phyloP scores from a whole-genome alignment of 2,329 filamentous ascomycete species.

The Beauveria medogensis region DNA sequence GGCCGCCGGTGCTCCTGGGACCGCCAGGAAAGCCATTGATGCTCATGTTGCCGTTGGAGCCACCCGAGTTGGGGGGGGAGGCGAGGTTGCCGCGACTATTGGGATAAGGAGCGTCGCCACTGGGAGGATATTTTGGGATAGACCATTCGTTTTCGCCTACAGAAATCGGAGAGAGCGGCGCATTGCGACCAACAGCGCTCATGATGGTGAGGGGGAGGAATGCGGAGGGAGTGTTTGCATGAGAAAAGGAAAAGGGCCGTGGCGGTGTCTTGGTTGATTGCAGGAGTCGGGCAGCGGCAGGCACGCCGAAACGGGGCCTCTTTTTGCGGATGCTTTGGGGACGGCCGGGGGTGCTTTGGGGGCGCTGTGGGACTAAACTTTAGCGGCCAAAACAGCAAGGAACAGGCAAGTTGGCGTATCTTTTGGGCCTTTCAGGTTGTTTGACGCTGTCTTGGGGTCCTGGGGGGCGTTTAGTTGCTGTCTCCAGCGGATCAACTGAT shows the following conservation, averaged over 20 bases:
- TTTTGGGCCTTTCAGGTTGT: neutral
- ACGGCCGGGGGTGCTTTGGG: neutral
- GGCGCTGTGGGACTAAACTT: neutral
- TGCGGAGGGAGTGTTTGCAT: constrained; percentile 19
- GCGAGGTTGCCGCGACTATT: constrained; percentile 52
- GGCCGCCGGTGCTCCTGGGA: constrained; percentile 50
- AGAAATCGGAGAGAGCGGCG: constrained; percentile 74
- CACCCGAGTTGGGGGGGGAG: constrained; percentile 63
- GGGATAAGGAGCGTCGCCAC: constrained; percentile 45
- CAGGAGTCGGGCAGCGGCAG: constrained; percentile 10
- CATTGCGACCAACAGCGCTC: constrained; percentile 55
- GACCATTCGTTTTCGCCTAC: constrained; percentile 80
- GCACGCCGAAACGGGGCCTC: neutral
- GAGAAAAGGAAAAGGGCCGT: constrained; percentile 1
- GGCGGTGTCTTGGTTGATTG: constrained; percentile 15
- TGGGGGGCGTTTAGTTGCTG: too few relatives aligned
- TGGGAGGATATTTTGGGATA: constrained; percentile 56
- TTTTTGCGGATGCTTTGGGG: neutral
- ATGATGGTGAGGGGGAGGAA: constrained; percentile 38
- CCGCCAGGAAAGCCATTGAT: constrained; percentile 54
- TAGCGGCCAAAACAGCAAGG: neutral
- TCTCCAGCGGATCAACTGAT: too few relatives aligned
- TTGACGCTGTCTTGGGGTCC: neutral
- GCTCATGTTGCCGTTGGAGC: constrained; percentile 45
- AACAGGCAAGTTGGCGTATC: neutral